A percentile compares a stretch with the other conserved stretches of the same genome.
phyloP scores from a whole-genome alignment of 225 moss, liverwort and hornwort genomes.

The Straminergon stramineum region DNA sequence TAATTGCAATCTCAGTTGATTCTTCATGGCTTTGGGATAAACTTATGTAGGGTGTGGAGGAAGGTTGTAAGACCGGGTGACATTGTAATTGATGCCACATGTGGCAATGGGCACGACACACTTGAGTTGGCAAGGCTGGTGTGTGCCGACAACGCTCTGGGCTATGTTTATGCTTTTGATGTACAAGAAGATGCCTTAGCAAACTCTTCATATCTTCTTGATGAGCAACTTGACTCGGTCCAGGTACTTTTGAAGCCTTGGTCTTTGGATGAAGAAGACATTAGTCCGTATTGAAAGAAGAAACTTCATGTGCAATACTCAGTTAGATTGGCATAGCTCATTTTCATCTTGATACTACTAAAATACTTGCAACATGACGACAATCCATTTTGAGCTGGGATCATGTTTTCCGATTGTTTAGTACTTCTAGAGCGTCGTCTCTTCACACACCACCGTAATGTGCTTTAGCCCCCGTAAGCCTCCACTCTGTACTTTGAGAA shows the following conservation, averaged over 20 bases:
- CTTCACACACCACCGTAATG: background rate
- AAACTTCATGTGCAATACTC: background rate
- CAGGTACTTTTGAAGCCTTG: slow-evolving; percentile 35
- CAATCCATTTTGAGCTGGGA: background rate
- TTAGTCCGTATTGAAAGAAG: background rate
- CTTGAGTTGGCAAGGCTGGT: slow-evolving; percentile 73
- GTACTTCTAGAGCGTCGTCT: background rate
- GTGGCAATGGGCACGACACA: slow-evolving; percentile 89
- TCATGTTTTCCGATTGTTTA: background rate
- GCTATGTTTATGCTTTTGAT: slow-evolving; percentile 79
- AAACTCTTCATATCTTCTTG: slow-evolving; percentile 63
- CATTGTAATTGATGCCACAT: slow-evolving; percentile 82
- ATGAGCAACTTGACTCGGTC: slow-evolving; percentile 43
- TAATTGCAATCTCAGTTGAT: background rate
- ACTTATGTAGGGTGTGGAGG: slow-evolving; percentile 60
- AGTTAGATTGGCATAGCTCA: background rate
- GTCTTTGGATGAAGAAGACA: background rate
- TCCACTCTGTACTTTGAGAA: background rate
- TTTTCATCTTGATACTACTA: background rate
- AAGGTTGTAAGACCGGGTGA: slow-evolving; percentile 73
- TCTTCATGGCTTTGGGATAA: background rate
- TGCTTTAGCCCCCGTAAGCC: background rate
- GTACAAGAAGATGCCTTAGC: slow-evolving; percentile 75
- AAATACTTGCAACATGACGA: background rate
- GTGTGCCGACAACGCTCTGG: slow-evolving; percentile 40